phyloP scores from a whole-genome alignment of 129 eudicot species.

The Rutidosis leptorrhynchoides region DNA sequence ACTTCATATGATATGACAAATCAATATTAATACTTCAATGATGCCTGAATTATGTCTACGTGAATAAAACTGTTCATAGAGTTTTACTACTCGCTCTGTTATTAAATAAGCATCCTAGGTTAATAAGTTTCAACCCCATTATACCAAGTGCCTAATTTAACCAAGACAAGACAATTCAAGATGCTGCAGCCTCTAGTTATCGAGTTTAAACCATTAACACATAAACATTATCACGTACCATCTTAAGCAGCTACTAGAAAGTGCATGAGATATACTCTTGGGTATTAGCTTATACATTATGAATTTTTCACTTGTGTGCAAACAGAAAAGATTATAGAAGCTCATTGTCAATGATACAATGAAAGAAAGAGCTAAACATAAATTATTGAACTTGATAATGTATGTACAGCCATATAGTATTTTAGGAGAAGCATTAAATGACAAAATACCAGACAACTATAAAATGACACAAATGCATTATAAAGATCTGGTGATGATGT shows the following conservation, averaged over 20 bases:
- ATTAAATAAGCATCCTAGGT: not conserved
- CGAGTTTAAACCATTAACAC: not conserved
- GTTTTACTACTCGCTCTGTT: not conserved
- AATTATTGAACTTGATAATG: too few species aligned
- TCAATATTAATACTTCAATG: not conserved
- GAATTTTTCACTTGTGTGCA: not conserved
- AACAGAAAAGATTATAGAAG: not conserved
- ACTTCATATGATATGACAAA: not conserved
- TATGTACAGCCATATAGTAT: not conserved
- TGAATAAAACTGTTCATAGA: not conserved
- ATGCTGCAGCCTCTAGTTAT: not conserved
- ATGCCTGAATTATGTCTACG: not conserved
- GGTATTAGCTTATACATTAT: not conserved
- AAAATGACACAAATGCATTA: not conserved
- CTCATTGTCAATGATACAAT: not conserved
- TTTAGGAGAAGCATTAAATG: not conserved
- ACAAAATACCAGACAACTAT: not conserved
- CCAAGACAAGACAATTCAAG: conserved; percentile 3
- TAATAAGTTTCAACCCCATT: not conserved
- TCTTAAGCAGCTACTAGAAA: not conserved
- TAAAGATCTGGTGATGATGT: not conserved
- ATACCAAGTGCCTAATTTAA: not conserved
- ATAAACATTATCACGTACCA: not conserved
- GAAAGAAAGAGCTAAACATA: not conserved
- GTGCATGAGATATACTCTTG: not conserved